Conservation (phyloP, 2,329 filamentous ascomycete genomes). For the Spiromastix sp. region DNA sequence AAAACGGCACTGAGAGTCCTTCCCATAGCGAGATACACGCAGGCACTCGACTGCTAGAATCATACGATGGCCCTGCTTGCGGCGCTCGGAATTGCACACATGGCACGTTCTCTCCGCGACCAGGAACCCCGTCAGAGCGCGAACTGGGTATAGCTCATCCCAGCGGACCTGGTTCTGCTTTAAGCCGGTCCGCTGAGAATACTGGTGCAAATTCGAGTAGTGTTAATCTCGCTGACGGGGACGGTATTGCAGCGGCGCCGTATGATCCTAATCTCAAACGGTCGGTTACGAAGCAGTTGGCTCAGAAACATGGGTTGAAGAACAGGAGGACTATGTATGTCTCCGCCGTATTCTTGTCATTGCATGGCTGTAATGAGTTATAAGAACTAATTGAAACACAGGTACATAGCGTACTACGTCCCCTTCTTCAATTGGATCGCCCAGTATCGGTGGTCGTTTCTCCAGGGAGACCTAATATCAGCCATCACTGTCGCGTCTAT, state of each 20-base stretch:
- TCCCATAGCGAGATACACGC: conserved; percentile 17
- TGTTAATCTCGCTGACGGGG: conserved; percentile 26
- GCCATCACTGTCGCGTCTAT: conserved; percentile 96
- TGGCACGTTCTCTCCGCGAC: conserved; percentile 61
- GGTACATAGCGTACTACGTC: conserved; percentile 88
- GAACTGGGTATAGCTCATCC: conserved; percentile 29
- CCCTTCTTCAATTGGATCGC: conserved; percentile 83
- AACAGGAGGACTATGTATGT: conserved; percentile 64
- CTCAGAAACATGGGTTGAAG: conserved; percentile 61
- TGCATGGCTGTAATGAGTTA: conserved; percentile 3
- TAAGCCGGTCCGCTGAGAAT: too few relatives aligned
- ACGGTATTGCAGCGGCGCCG: conserved; percentile 31
- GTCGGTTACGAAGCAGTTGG: conserved; percentile 62
- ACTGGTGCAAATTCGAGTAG: conserved; percentile 11
- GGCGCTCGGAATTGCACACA: conserved; percentile 49
- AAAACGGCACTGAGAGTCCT: background rate
- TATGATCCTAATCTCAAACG: conserved; percentile 49
- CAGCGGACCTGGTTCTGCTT: too few relatives aligned
- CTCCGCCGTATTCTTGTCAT: background rate
- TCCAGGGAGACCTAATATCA: conserved; percentile 77
- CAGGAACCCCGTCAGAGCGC: conserved; percentile 39
- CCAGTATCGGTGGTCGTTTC: conserved; percentile 72
- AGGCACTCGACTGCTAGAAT: conserved; percentile 29
- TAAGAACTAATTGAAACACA: conserved; percentile 32
- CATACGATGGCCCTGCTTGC: conserved; percentile 29